phyloP scores from a whole-genome alignment of 495 filamentous ascomycete species.

The Trichocladium uniseriatum region DNA sequence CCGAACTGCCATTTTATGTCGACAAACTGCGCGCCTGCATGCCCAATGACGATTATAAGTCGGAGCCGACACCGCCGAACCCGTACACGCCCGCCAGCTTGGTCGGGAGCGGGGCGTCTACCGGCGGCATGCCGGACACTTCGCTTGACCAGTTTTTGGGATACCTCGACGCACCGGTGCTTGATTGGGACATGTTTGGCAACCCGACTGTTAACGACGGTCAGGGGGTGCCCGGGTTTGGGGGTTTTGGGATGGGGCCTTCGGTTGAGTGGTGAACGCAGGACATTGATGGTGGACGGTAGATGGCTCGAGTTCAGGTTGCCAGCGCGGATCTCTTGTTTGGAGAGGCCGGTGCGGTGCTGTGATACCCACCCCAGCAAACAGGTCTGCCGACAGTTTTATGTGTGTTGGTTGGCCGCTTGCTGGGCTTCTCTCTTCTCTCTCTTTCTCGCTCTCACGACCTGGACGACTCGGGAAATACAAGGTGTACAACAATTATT shows the following conservation, averaged over 20 bases:
- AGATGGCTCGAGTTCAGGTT: too few species aligned
- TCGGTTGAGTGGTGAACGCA: conserved; percentile 14
- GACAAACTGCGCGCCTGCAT: conserved; percentile 21
- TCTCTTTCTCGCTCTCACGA: too few species aligned
- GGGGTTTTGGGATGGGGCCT: conserved; percentile 17
- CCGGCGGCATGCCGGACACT: neutral
- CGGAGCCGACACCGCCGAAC: conserved; percentile 16
- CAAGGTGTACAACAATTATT: too few species aligned
- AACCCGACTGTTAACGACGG: conserved; percentile 2
- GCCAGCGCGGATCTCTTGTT: too few species aligned
- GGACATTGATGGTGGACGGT: neutral
- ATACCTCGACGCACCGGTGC: conserved; percentile 24
- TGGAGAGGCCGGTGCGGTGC: too few species aligned
- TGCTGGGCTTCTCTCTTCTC: too few species aligned
- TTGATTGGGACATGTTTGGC: conserved; percentile 41
- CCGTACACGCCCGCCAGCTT: conserved; percentile 10
- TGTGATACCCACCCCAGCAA: too few species aligned
- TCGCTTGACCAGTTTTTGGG: conserved; percentile 27
- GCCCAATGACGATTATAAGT: conserved; percentile 15
- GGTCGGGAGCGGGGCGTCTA: neutral
- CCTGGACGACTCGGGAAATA: too few species aligned
- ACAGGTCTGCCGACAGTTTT: too few species aligned
- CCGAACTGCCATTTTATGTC: conserved; percentile 30
- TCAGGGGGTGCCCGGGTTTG: conserved; percentile 6
- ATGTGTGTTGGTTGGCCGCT: too few species aligned